Conservation (phyloP, 495 filamentous ascomycete genomes). For the Niebla homalea region DNA sequence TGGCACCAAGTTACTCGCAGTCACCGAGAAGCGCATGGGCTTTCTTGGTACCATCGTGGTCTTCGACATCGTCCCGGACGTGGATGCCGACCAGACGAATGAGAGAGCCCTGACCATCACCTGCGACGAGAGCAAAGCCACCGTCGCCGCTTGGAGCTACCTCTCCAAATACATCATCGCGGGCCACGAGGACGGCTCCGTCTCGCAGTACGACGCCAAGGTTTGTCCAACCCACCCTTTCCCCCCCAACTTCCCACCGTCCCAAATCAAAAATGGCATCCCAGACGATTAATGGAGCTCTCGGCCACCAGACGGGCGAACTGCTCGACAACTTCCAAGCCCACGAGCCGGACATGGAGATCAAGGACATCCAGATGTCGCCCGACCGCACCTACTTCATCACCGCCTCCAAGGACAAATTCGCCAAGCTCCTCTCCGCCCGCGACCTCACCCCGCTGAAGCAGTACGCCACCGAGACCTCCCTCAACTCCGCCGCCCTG, state of each 20-base stretch:
- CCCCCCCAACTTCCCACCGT: neutral
- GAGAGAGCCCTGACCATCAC: conserved; percentile 74
- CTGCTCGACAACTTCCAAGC: conserved; percentile 61
- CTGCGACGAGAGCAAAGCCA: conserved; percentile 87
- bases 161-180: conserved; percentile 87
- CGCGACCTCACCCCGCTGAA: conserved; percentile 83
- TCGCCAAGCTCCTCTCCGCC: conserved; percentile 76
- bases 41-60: conserved; percentile 87
- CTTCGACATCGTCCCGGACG: conserved; percentile 68
- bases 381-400: conserved; percentile 93
- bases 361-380: conserved; percentile 92
- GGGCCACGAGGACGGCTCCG: conserved; percentile 87
- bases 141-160: conserved; percentile 93
- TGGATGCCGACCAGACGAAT: conserved; percentile 66
- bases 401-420: conserved; percentile 95
- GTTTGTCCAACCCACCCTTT: conserved; percentile 27
- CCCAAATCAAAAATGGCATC: neutral
- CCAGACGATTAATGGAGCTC: neutral
- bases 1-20: conserved; percentile 72
- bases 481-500: conserved; percentile 86
- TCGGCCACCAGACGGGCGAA: conserved; percentile 61
- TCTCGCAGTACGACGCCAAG: conserved; percentile 93
- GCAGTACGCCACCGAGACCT: conserved; percentile 85
- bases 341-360: conserved; percentile 70
- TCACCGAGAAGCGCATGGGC: conserved; percentile 97